These are phyloP conservation scores for Nyssa sinensis DNA, from an alignment of 148 eudicot genomes.

Conservation along the genomic window DNA sequence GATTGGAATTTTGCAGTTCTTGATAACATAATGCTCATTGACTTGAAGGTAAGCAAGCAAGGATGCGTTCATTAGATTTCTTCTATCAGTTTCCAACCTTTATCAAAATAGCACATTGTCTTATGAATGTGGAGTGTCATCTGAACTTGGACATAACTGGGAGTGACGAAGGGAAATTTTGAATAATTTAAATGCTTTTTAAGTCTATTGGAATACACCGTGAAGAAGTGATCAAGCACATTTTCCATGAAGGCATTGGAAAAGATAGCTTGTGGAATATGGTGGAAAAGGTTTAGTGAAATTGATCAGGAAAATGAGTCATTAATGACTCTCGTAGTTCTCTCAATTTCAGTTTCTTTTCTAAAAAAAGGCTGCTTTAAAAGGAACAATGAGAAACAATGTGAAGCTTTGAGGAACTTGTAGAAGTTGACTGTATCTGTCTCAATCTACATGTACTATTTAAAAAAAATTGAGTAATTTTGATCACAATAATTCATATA, in stretches of 20 bases:
- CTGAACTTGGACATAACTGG: constrained; percentile 28
- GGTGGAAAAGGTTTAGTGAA: constrained; percentile 33
- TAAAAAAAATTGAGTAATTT: too few species aligned
- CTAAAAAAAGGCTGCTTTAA: constrained; percentile 16
- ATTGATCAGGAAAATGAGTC: constrained; percentile 41
- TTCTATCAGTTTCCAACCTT: constrained; percentile 50
- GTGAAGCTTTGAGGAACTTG: constrained; percentile 14
- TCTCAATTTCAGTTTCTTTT: constrained; percentile 23
- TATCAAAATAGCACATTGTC: constrained; percentile 46
- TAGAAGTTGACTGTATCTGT: too few species aligned
- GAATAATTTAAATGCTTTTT: constrained; percentile 50
- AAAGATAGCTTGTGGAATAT: constrained; percentile 28
- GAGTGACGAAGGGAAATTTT: constrained; percentile 34
- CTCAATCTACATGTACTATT: too few species aligned
- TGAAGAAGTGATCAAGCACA: constrained; percentile 41
- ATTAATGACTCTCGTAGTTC: constrained; percentile 36
- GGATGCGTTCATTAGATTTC: constrained; percentile 25
- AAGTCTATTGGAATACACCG: constrained; percentile 42
- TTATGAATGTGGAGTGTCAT: constrained; percentile 40
- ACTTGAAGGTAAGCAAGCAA: constrained; percentile 40
- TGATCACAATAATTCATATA: too few species aligned
- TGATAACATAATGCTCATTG: constrained; percentile 45
- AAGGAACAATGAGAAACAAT: constrained; percentile 12
- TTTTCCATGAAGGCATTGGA: constrained; percentile 34
- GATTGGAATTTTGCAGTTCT: constrained; percentile 42